These are phyloP conservation scores for Pseudonitzschia multistriata DNA, from an alignment of 108 stramenopile genomes.

Conservation along the genomic window DNA sequence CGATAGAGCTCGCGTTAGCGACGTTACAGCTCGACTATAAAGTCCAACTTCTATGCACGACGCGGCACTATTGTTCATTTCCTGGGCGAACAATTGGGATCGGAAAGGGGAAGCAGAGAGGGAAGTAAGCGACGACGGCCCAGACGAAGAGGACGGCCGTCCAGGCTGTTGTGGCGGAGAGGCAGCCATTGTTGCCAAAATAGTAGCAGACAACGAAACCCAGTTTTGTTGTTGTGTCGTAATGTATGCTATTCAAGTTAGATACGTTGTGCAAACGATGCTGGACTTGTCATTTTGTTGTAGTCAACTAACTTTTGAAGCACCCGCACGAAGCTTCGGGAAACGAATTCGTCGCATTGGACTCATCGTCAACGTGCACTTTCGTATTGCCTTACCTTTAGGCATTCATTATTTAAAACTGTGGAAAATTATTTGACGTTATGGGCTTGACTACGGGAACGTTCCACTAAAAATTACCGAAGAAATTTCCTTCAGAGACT, in stretches of 20 bases:
- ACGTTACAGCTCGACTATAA: background rate
- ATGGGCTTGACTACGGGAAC: background rate
- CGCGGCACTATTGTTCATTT: background rate
- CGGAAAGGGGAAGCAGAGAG: background rate
- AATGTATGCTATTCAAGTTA: background rate
- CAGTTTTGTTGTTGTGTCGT: too few relatives aligned
- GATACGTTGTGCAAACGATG: background rate
- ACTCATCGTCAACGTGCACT: background rate
- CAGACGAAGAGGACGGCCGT: background rate
- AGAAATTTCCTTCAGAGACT: background rate
- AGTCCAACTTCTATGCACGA: slow-evolving; percentile 1
- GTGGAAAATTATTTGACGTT: background rate
- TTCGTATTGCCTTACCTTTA: background rate
- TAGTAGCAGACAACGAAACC: background rate
- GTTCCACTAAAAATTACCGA: background rate
- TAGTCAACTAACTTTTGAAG: too few relatives aligned
- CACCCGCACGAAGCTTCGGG: background rate
- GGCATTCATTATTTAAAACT: background rate
- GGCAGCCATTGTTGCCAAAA: background rate
- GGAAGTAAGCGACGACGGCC: background rate
- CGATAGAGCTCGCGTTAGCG: background rate
- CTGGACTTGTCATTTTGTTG: too few relatives aligned
- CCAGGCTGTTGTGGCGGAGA: background rate
- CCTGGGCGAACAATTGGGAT: background rate
- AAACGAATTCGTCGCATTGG: background rate